Percentiles rank a stretch among this genome's conserved stretches.
Conservation (phyloP, 371 early-diverging fungal species). For the Parasitella parasitica region DNA sequence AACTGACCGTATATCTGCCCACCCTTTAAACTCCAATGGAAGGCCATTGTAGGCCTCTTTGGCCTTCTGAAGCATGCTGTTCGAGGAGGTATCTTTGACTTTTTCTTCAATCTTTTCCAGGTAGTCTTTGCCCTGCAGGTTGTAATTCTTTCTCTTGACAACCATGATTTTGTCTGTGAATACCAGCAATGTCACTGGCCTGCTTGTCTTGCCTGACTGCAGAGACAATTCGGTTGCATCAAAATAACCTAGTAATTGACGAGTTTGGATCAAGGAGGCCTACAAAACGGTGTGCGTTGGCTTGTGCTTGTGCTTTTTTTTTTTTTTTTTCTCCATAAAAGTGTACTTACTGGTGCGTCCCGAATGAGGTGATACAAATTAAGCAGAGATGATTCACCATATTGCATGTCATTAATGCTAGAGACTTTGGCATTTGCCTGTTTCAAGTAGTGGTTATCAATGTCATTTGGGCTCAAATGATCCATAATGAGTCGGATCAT, state of each 20-base stretch:
- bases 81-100: conserved; percentile 16
- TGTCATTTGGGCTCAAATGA: conserved; percentile 10
- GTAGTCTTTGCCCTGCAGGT: conserved; percentile 19
- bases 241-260: conserved; percentile 35
- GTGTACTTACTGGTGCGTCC: conserved; percentile 35
- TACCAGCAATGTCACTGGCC: conserved; percentile 43
- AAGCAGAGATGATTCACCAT: conserved; percentile 28
- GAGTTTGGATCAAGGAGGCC: conserved; percentile 32
- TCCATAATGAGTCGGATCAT: conserved; percentile 14
- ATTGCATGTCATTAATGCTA: conserved; percentile 21
- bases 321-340: background rate
- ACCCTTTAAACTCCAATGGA: conserved; percentile 45
- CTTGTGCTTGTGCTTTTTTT: background rate
- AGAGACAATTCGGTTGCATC: conserved; percentile 46
- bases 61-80: conserved; percentile 25
- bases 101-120: conserved; percentile 22
- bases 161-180: conserved; percentile 48
- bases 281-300: background rate
- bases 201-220: conserved; percentile 22
- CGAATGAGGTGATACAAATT: conserved; percentile 40
- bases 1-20: conserved; percentile 43
- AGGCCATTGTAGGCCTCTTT: conserved; percentile 4
- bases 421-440: conserved; percentile 7
- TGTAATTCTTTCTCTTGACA: conserved; percentile 32
- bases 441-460: conserved; percentile 3